Evolutionary conservation across 305 asterid genomes (phyloP), one percentile per base, ranked within the genome.

Genomic region (Fraxinus paxiana): DNA sequence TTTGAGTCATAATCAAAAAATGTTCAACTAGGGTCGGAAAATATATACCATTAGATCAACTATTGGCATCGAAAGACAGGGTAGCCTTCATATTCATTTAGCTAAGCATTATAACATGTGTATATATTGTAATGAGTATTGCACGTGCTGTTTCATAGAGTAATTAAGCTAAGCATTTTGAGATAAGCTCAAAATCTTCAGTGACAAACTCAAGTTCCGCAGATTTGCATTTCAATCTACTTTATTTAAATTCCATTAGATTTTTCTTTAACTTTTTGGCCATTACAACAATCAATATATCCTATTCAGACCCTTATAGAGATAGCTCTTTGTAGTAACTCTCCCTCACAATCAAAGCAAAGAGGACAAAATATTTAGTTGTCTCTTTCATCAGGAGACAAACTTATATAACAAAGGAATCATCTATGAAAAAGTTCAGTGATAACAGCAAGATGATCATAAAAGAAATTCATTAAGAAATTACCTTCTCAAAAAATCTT

Each of bases 401-500:
- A n/a, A 67, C 73, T 48, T 28, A 81, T 59, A 81, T 13, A 81
- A 65, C 20, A n/a, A 33, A 77, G 4, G 37, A 37, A 63, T 80
- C 81, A 78, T 35, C 79, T 35, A 35, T 37, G 20, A 51, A 22
- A 6, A 86, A 63, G 54, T 15, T 79, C 38, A 7, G 70, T 43
- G 12, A 77, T 73, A 78, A 73, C 18, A 80, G 34, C 56, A 79
- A 13, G 78, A 51, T 76, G 75, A 77, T 74, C 65, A 67, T 22
- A 77, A 82, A 51, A 38, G 24, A 84, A 87, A 75, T 81, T 77
- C 51, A 33, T 78, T 61, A 77, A 73, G 75, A 77, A 82, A 87
- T 85, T 88, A 92, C 98, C 18, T 90, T 88, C 70, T 72, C 34
- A 76, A 41, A 78, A 80, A 81, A 86, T 91, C 90, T 85, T 90